Conservation (phyloP, 2,329 filamentous ascomycete genomes). For the Exophiala viscosa region DNA sequence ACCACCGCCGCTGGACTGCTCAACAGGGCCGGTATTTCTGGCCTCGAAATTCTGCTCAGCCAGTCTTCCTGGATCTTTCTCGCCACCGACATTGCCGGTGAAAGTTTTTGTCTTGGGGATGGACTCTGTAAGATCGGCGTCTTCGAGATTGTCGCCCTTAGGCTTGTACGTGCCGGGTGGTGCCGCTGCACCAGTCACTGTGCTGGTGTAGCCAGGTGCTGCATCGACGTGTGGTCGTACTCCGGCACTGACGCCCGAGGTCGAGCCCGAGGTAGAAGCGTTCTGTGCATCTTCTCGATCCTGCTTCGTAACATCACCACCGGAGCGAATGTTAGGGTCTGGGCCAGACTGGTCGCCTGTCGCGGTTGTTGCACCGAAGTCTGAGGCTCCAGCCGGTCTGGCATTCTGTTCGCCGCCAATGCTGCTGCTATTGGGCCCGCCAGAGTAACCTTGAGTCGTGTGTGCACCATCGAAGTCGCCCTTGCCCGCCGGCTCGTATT, state of each 20-base stretch:
- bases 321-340: constrained; percentile 25
- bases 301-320: background rate
- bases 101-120: constrained; percentile 49
- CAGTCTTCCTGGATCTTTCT: constrained; percentile 53
- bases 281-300: background rate
- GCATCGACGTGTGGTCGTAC: constrained; percentile 17
- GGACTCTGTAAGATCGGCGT: constrained; percentile 31
- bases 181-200: constrained; percentile 22
- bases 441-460: constrained; percentile 35
- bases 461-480: constrained; percentile 39
- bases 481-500: constrained; percentile 40
- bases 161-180: constrained; percentile 40
- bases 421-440: constrained; percentile 17
- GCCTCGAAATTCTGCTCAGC: constrained; percentile 40
- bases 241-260: background rate
- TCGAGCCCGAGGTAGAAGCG: no score
- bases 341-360: constrained; percentile 18
- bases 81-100: constrained; percentile 50
- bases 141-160: constrained; percentile 52
- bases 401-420: constrained; percentile 15
- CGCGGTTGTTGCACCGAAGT: constrained; percentile 14
- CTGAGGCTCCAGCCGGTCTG: constrained; percentile 22
- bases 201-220: constrained; percentile 28
- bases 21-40: constrained; percentile 25
- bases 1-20: constrained; percentile 21